Percentiles rank a stretch among this genome's conserved stretches.
Conservation (phyloP, 2,329 filamentous ascomycete genomes). For the Seiridium cupressi region DNA sequence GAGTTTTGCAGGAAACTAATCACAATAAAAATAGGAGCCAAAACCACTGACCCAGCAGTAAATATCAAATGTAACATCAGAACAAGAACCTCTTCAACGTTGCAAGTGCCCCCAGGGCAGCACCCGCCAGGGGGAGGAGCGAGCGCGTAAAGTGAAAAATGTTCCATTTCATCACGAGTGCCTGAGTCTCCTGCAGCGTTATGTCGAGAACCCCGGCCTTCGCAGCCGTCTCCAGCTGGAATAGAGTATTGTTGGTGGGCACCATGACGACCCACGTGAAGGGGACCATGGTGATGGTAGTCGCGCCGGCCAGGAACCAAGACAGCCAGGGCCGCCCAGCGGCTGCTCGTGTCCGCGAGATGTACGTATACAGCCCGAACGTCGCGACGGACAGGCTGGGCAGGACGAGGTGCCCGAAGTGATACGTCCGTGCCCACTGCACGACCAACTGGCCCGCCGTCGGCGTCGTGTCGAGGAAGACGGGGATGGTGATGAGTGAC, state of each 20-base stretch:
- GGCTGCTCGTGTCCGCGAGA: conserved; percentile 11
- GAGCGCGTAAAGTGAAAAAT: conserved; percentile 24
- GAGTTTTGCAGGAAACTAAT: too few species aligned
- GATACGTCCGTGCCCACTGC: conserved; percentile 31
- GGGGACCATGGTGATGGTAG: conserved; percentile 31
- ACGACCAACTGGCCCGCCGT: conserved; percentile 21
- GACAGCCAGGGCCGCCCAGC: conserved; percentile 18
- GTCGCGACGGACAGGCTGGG: conserved; percentile 24
- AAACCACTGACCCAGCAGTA: too few species aligned
- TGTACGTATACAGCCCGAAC: not conserved
- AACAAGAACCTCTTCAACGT: not conserved
- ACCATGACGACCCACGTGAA: conserved; percentile 34
- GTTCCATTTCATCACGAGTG: conserved; percentile 23
- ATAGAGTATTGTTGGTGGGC: conserved; percentile 30
- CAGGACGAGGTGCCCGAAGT: conserved; percentile 28
- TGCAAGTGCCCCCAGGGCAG: conserved; percentile 7
- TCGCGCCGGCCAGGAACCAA: conserved; percentile 17
- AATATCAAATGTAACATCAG: too few species aligned
- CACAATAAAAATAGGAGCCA: too few species aligned
- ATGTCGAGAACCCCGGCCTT: not conserved
- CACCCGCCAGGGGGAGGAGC: conserved; percentile 18
- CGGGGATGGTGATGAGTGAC: conserved; percentile 26
- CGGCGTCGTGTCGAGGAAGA: conserved; percentile 27
- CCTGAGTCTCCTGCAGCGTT: conserved; percentile 11
- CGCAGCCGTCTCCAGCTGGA: conserved; percentile 15